A percentile compares a stretch with the other conserved stretches of the same genome.
phyloP scores from a whole-genome alignment of 768 basidiomycete genomes.

The Xerocomus potaroensis region DNA sequence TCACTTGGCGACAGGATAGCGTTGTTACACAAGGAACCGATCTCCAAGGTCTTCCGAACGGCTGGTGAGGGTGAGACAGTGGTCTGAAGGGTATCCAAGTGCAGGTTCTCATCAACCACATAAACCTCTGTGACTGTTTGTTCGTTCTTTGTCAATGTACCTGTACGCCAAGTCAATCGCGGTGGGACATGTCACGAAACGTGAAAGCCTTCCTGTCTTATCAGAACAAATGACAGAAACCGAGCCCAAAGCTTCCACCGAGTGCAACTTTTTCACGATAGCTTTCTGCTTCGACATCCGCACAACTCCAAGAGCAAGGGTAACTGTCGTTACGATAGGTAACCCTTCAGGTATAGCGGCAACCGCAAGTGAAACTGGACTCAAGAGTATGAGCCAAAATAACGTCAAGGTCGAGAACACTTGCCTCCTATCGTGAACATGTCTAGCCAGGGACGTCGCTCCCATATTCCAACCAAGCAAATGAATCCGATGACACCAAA shows the following conservation, averaged over 20 bases:
- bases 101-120: constrained; percentile 75
- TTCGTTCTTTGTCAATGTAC: constrained; percentile 93
- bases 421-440: constrained; percentile 99
- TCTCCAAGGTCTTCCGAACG: constrained; percentile 67
- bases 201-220: constrained; percentile 68
- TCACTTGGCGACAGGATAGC: constrained; percentile 62
- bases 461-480: constrained; percentile 82
- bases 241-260: constrained; percentile 89
- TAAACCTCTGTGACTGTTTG: constrained; percentile 92
- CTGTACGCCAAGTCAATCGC: constrained; percentile 29
- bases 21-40: constrained; percentile 90
- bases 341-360: constrained; percentile 97
- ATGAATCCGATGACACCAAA: constrained; percentile 96
- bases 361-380: constrained; percentile 89
- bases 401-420: constrained; percentile 16
- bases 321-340: constrained; percentile 96
- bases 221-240: constrained; percentile 98
- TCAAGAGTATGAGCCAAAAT: constrained; percentile 13
- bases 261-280: constrained; percentile 95
- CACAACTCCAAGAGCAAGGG: constrained; percentile 89
- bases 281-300: constrained; percentile 94
- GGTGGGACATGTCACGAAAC: background rate
- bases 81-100: constrained; percentile 48
- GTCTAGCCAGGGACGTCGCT: constrained; percentile 85
- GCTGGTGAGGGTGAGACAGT: constrained; percentile 56